Base-by-base conservation (phyloP, 1,284 basidiomycete species). In the Nidula niveotomentosa region DNA sequence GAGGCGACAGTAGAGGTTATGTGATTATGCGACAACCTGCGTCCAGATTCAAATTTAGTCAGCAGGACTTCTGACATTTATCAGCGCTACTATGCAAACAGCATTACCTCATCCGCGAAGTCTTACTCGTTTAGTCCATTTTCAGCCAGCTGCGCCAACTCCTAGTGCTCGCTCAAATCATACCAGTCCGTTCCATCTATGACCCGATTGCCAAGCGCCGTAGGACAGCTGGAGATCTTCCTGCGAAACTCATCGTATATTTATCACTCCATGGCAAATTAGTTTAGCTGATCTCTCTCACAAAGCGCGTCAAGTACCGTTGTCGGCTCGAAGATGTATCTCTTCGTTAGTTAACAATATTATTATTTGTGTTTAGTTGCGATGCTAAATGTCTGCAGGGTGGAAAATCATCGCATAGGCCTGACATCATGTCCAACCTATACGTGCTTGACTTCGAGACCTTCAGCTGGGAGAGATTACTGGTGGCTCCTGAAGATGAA, bases 371-470 rank as follows among this genome's bases (percentile, higher is more conserved):
- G 9, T n/a, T 9, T n/a, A 39, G n/a, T n/a, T n/a, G n/a, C n/a
- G 9, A 39, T n/a, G 8, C 37, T 9, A 8, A 39, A 33, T 6
- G 10, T 15, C 8, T 34, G 33, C 58, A 93, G 85, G 94, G 94
- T 45, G 94, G 94, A 33, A 84, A 94, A 49, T 76, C 93, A 51
- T 93, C 96, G 53, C 83, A 90, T 5, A 90, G 91, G 58, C 86
- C 93, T 35, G 83, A 88, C 58, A 93, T 96, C 87, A 88, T 94
- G 46, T 83, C 89, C 30, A 92, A 95, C 71, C 84, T 96, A 66
- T 96, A 94, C 74, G 76, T 85, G 43, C 92, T 97, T 66, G 89
- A 96, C 74, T 75, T 96, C 59, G 77, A 86, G 58, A 85, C 86
- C 1, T 86, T 90, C 63, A 73, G 77, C n/a, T 97, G 94, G 94